phyloP scores from a whole-genome alignment of 768 basidiomycete genomes.

The Amylocystis lapponica region DNA sequence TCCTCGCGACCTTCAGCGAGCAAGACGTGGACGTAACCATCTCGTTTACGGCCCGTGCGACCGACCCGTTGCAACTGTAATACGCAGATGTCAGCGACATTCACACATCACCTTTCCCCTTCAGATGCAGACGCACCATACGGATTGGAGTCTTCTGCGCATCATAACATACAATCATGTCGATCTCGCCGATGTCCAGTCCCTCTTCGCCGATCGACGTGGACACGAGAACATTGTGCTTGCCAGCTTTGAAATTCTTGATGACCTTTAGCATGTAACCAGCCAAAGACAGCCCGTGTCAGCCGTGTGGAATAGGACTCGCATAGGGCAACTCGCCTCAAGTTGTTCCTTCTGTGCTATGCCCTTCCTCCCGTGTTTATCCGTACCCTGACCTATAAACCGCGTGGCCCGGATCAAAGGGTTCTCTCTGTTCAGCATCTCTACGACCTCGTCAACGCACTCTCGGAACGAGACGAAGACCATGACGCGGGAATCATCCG shows the following conservation, averaged over 20 bases:
- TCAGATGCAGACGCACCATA: slow-evolving; percentile 86
- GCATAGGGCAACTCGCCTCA: slow-evolving; percentile 41
- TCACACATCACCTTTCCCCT: not conserved
- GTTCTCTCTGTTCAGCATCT: slow-evolving; percentile 64
- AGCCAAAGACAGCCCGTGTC: not conserved
- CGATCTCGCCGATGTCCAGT: slow-evolving; percentile 95
- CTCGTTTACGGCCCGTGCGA: slow-evolving; percentile 88
- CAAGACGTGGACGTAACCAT: slow-evolving; percentile 85
- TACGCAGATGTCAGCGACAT: slow-evolving; percentile 1
- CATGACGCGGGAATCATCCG: slow-evolving; percentile 68
- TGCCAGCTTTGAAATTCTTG: slow-evolving; percentile 77
- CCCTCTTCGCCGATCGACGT: slow-evolving; percentile 99
- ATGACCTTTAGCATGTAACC: slow-evolving; percentile 55
- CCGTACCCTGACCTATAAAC: slow-evolving; percentile 88
- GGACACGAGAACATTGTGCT: slow-evolving; percentile 88
- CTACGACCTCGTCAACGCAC: slow-evolving; percentile 88
- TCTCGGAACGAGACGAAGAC: slow-evolving; percentile 91
- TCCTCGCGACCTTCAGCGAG: slow-evolving; percentile 91
- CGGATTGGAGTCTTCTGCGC: slow-evolving; percentile 94
- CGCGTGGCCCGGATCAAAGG: slow-evolving; percentile 77
- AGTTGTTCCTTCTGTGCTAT: slow-evolving; percentile 89
- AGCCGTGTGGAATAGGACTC: no score
- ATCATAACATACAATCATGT: slow-evolving; percentile 94
- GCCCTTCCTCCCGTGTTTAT: slow-evolving; percentile 83
- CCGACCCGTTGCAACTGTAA: slow-evolving; percentile 90